These are phyloP conservation scores for Waitea zeae DNA, from an alignment of 1,284 basidiomycete genomes.

Conservation along the genomic window DNA sequence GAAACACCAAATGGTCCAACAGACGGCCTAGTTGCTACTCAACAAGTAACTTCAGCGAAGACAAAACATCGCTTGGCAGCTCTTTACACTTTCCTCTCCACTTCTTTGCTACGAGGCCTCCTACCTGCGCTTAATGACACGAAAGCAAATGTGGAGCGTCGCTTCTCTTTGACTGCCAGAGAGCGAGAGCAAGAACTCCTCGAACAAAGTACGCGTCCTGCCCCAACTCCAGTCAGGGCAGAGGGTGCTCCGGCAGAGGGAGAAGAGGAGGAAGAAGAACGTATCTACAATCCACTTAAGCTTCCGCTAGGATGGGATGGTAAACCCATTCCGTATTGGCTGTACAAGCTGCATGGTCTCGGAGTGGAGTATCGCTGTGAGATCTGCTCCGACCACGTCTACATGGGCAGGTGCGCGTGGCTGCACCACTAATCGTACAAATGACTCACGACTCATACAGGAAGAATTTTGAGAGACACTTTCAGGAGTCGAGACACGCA, in stretches of 20 bases:
- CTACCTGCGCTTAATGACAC: constrained; percentile 69
- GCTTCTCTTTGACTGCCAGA: constrained; percentile 88
- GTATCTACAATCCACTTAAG: constrained; percentile 96
- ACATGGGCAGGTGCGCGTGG: constrained; percentile 69
- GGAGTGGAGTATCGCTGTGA: constrained; percentile 97
- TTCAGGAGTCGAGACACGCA: constrained; percentile 91
- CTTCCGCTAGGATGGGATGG: constrained; percentile 97
- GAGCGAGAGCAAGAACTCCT: constrained; percentile 90
- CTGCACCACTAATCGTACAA: constrained; percentile 2
- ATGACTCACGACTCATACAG: constrained; percentile 19
- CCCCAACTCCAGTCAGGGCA: too few species aligned
- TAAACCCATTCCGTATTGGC: constrained; percentile 96
- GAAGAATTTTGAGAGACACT: constrained; percentile 91
- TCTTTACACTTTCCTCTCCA: constrained; percentile 53
- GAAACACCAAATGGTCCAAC: constrained; percentile 46
- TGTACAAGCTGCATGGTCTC: constrained; percentile 95
- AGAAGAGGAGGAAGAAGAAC: constrained; percentile 86
- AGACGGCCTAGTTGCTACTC: constrained; percentile 4
- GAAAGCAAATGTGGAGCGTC: constrained; percentile 89
- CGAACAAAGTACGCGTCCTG: too few species aligned
- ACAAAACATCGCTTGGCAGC: constrained; percentile 56
- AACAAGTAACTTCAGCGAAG: too few species aligned
- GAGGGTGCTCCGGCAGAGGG: constrained; percentile 54
- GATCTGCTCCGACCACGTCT: constrained; percentile 91
- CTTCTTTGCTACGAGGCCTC: constrained; percentile 49